Conservation (phyloP, 805 yeast genomes). For the Candida stauntonica region DNA sequence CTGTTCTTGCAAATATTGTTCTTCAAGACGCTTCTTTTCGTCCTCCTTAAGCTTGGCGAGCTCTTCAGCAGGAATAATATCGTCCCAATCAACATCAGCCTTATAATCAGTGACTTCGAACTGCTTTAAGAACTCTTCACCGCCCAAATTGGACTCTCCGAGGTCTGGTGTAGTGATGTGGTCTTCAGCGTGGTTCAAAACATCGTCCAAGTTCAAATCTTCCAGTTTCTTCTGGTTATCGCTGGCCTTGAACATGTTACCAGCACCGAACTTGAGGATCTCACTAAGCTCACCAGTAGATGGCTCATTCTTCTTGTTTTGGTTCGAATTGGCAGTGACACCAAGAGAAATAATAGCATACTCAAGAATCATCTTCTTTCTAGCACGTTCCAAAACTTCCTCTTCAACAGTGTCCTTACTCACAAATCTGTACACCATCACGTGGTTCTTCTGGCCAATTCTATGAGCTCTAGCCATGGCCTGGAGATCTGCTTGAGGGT, state of each 20-base stretch:
- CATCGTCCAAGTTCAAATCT: constrained; percentile 92
- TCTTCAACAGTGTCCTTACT: constrained; percentile 98
- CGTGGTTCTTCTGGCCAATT: constrained; percentile 98
- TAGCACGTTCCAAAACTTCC: constrained; percentile 92
- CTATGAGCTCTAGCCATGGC: constrained; percentile 99
- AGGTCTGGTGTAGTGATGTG: constrained; percentile 94
- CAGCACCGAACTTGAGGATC: constrained; percentile 96
- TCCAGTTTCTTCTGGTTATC: constrained; percentile 96
- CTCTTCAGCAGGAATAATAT: constrained; percentile 94
- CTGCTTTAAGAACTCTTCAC: constrained; percentile 94
- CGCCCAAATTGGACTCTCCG: constrained; percentile 97
- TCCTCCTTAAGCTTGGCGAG: constrained; percentile 83
- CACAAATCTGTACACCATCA: constrained; percentile 95
- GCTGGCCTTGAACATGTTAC: constrained; percentile 93
- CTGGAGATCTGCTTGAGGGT: constrained; percentile 97
- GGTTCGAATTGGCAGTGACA: constrained; percentile 63
- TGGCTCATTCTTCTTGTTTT: constrained; percentile 61
- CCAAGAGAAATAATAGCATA: constrained; percentile 97
- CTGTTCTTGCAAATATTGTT: constrained; percentile 82
- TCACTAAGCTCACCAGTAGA: constrained; percentile 81
- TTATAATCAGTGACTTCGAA: constrained; percentile 98
- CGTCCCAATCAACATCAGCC: constrained; percentile 99
- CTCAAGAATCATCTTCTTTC: constrained; percentile 96
- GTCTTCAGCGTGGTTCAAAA: constrained; percentile 94
- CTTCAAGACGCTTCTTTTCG: constrained; percentile 82